phyloP scores from a whole-genome alignment of 1,139 yeast species.

The Pichia sp. region DNA sequence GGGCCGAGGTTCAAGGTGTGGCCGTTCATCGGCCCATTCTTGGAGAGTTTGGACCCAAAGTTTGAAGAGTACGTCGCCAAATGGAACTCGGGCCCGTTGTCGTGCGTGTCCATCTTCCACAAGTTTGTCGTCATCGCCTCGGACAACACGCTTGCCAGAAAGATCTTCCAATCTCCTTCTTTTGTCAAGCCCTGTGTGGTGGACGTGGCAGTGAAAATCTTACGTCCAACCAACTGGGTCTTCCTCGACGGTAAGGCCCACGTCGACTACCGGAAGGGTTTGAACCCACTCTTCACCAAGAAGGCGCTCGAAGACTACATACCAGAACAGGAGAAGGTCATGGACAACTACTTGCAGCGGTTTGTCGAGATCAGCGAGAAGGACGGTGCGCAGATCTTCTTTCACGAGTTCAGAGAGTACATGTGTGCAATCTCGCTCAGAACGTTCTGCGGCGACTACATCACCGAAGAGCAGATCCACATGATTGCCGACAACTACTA shows the following conservation, averaged over 20 bases:
- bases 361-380: constrained; percentile 54
- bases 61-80: constrained; percentile 89
- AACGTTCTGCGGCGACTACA: constrained; percentile 94
- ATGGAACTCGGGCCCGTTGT: constrained; percentile 91
- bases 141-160: constrained; percentile 84
- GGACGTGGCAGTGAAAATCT: constrained; percentile 88
- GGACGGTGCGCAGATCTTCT: constrained; percentile 68
- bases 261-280: constrained; percentile 83
- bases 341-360: constrained; percentile 71
- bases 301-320: constrained; percentile 79
- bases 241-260: constrained; percentile 95
- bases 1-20: constrained; percentile 85
- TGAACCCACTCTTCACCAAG: constrained; percentile 84
- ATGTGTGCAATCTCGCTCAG: constrained; percentile 90
- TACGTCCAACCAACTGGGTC: constrained; percentile 96
- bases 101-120: constrained; percentile 96
- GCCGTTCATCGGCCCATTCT: constrained; percentile 95
- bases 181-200: constrained; percentile 97
- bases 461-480: constrained; percentile 84
- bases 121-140: constrained; percentile 96
- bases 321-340: constrained; percentile 77
- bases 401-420: constrained; percentile 92
- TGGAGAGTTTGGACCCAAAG: constrained; percentile 94
- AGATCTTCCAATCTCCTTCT: constrained; percentile 77
- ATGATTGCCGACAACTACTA: constrained; percentile 88